A percentile compares a stretch with the other conserved stretches of the same genome.
Evolutionary conservation across 441 rosid genomes (phyloP).

Genomic region (Pelargonium myrrhifolium): DNA sequence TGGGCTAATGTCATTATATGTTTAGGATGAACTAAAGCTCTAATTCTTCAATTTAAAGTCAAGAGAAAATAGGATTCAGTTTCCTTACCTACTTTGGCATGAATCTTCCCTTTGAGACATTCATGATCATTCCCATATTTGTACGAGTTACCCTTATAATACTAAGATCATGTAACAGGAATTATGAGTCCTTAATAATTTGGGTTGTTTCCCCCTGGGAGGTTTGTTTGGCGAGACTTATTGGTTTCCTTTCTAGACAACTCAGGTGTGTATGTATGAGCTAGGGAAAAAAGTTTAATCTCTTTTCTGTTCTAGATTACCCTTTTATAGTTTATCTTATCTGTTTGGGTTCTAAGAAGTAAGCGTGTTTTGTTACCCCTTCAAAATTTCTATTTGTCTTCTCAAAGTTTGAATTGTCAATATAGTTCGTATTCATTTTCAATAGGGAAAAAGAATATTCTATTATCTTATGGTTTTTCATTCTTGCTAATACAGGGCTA

Average conservation of each 20-base stretch:
- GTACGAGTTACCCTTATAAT: neutral
- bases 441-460: neutral
- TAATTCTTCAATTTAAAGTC: neutral
- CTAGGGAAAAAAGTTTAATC: neutral
- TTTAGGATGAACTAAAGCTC: neutral
- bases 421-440: neutral
- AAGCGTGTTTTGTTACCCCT: neutral
- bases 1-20: neutral
- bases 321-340: neutral
- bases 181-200: neutral
- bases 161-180: neutral
- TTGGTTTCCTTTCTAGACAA: neutral
- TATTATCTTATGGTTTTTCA: constrained; percentile 1
- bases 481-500: constrained; percentile 50
- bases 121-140: neutral
- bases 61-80: neutral
- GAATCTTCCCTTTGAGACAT: neutral
- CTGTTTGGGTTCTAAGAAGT: neutral
- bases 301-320: neutral
- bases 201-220: neutral
- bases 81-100: neutral
- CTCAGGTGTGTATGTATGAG: neutral
- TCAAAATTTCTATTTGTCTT: neutral
- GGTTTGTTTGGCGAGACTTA: neutral
- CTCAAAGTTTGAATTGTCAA: neutral